Conservation (phyloP, 2,329 filamentous ascomycete species). For the Pseudocercospora fuligena region DNA sequence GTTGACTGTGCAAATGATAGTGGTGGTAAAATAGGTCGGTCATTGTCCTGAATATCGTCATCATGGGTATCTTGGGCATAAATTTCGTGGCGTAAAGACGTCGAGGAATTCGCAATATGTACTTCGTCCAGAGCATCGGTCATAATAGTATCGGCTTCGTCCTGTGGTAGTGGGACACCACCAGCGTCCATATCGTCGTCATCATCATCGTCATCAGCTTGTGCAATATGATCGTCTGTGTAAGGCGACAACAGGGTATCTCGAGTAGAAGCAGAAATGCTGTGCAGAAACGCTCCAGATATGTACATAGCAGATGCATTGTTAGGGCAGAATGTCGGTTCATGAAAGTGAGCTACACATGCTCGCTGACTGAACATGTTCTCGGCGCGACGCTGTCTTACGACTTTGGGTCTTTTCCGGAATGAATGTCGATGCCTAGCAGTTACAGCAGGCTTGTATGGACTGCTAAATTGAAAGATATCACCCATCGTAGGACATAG, state of each 20-base stretch:
- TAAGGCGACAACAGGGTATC: conserved; percentile 16
- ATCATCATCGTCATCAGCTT: conserved; percentile 24
- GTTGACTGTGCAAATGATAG: conserved; percentile 4
- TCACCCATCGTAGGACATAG: conserved; percentile 25
- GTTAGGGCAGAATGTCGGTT: conserved; percentile 36
- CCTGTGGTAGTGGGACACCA: conserved; percentile 19
- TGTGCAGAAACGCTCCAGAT: conserved; percentile 20
- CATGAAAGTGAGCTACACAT: conserved; percentile 36
- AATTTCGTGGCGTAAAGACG: background rate
- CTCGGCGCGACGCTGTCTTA: conserved; percentile 24
- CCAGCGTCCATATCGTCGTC: conserved; percentile 19
- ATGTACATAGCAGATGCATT: conserved; percentile 26
- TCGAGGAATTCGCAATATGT: conserved; percentile 2
- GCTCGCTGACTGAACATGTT: conserved; percentile 31
- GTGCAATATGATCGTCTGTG: conserved; percentile 11
- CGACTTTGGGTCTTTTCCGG: conserved; percentile 23
- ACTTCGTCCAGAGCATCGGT: conserved; percentile 10
- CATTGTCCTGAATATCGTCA: conserved; percentile 7
- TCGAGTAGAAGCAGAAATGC: conserved; percentile 7
- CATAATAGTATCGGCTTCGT: conserved; percentile 15
- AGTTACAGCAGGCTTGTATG: conserved; percentile 20
- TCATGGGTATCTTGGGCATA: conserved; percentile 13
- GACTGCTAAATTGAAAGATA: conserved; percentile 37
- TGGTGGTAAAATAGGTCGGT: conserved; percentile 2
- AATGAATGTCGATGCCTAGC: conserved; percentile 23